phyloP scores from a whole-genome alignment of 352 stramenopile species.

The Hyphochytrium catenoides region DNA sequence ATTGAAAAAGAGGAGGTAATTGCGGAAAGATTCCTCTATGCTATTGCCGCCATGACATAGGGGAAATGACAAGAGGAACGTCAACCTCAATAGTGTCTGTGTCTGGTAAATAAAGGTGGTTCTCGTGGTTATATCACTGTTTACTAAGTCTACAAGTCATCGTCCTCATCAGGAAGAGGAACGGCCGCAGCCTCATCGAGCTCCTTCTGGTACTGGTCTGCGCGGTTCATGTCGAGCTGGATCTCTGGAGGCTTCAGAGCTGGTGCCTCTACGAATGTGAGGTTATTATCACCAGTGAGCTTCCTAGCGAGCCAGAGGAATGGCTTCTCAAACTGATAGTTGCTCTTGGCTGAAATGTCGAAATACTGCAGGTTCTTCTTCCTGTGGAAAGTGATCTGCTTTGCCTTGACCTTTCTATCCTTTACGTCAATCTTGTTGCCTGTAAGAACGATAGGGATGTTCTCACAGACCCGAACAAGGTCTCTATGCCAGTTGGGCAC shows the following conservation, averaged over 20 bases:
- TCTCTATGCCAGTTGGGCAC: slow-evolving; percentile 99
- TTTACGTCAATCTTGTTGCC: slow-evolving; percentile 99
- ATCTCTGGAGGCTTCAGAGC: slow-evolving; percentile 89
- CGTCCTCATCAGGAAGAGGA: slow-evolving; percentile 90
- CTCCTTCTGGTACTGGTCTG: slow-evolving; percentile 73
- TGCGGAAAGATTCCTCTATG: too few species aligned
- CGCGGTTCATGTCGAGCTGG: slow-evolving; percentile 75
- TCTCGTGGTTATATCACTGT: too few species aligned
- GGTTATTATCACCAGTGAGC: slow-evolving; percentile 88
- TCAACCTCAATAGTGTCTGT: too few species aligned
- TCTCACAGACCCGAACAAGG: slow-evolving; percentile 96
- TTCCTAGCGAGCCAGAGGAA: slow-evolving; percentile 99
- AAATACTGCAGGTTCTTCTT: slow-evolving; percentile 99
- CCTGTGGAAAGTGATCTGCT: slow-evolving; percentile 99
- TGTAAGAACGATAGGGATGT: slow-evolving; percentile 98
- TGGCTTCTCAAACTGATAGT: slow-evolving; percentile 99
- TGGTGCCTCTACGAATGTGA: slow-evolving; percentile 94
- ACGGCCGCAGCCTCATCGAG: slow-evolving; percentile 66
- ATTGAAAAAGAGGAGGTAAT: too few species aligned
- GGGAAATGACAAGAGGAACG: too few species aligned
- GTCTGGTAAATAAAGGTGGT: too few species aligned
- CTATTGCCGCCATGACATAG: too few species aligned
- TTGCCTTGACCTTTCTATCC: slow-evolving; percentile 99
- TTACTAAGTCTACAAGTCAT: slow-evolving; percentile 58
- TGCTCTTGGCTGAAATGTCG: slow-evolving; percentile 99